phyloP scores from a whole-genome alignment of 495 filamentous ascomycete genomes.

The Daldinia grandis region DNA sequence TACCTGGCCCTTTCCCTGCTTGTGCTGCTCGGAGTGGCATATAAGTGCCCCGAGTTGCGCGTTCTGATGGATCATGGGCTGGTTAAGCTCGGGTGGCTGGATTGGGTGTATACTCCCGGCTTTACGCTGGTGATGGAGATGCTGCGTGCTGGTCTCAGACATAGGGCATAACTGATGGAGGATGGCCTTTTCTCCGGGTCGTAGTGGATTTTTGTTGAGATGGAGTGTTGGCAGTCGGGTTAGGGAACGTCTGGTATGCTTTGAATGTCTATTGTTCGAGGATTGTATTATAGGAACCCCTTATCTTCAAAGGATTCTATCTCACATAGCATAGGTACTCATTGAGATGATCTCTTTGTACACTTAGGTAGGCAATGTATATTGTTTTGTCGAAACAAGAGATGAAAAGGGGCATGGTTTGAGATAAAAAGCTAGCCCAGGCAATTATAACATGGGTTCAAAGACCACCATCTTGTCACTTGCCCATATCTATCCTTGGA shows the following conservation, averaged over 20 bases:
- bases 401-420: neutral
- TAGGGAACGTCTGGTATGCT: neutral
- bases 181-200: neutral
- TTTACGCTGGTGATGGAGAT: neutral
- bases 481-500: neutral
- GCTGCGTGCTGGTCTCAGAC: neutral
- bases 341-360: neutral
- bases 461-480: neutral
- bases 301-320: neutral
- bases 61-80: constrained; percentile 29
- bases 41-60: neutral
- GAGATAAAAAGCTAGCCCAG: neutral
- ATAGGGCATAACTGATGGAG: neutral
- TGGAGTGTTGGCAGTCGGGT: neutral
- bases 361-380: neutral
- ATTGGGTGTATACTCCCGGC: constrained; percentile 12
- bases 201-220: neutral
- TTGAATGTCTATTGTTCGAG: neutral
- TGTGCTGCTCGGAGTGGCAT: neutral
- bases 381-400: neutral
- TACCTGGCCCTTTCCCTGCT: constrained; percentile 6
- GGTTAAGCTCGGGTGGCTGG: constrained; percentile 24
- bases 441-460: neutral
- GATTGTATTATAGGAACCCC: neutral
- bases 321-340: neutral